These are phyloP conservation scores for Malassezia sp. DNA, from an alignment of 1,284 basidiomycete genomes.

Conservation along the genomic window DNA sequence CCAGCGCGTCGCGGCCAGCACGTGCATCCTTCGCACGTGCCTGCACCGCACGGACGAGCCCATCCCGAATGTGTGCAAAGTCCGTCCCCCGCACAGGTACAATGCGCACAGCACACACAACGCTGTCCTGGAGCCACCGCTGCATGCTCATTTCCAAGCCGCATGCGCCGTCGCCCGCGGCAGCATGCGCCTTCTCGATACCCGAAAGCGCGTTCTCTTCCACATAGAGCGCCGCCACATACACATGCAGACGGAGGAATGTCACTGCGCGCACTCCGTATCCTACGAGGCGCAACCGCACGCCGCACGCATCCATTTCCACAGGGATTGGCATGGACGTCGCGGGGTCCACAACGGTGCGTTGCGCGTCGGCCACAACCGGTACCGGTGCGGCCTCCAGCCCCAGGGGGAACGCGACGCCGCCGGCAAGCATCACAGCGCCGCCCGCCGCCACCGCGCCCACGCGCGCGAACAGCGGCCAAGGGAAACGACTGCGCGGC, in stretches of 20 bases:
- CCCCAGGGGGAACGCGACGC: not conserved
- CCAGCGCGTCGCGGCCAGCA: not conserved
- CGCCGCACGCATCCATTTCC: not conserved
- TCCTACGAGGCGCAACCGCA: slow-evolving; percentile 58
- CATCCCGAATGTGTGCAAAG: slow-evolving; percentile 70
- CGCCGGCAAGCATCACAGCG: not conserved
- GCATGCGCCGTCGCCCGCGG: not conserved
- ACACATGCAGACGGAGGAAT: slow-evolving; percentile 69
- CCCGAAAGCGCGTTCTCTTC: slow-evolving; percentile 50
- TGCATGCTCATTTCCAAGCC: slow-evolving; percentile 19
- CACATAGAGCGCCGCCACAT: slow-evolving; percentile 74
- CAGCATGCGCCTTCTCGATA: not conserved
- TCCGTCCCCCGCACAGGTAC: slow-evolving; percentile 71
- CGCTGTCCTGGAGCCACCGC: slow-evolving; percentile 22
- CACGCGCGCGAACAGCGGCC: too few species aligned
- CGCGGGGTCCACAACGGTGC: slow-evolving; percentile 5
- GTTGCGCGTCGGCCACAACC: not conserved
- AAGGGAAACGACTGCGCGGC: too few species aligned
- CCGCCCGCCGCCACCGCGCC: not conserved
- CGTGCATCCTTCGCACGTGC: slow-evolving; percentile 54
- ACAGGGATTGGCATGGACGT: slow-evolving; percentile 1
- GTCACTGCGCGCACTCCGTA: slow-evolving; percentile 71
- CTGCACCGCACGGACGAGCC: slow-evolving; percentile 63
- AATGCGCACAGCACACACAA: slow-evolving; percentile 23
- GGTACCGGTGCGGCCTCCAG: slow-evolving; percentile 4